Evolutionary conservation across 2,329 filamentous ascomycete species (phyloP).

Genomic region (Sclerotinia minor): DNA sequence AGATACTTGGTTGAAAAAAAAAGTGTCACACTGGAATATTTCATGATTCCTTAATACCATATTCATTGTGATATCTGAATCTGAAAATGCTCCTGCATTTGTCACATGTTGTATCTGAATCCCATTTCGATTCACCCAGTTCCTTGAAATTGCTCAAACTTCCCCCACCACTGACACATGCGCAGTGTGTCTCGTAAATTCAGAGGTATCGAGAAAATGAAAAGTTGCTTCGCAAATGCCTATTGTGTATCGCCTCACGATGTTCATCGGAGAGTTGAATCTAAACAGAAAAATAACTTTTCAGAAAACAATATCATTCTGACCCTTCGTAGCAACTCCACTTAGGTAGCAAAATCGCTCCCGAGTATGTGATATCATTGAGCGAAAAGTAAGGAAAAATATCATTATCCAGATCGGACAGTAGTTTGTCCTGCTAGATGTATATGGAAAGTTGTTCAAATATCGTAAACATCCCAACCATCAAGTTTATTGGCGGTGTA

Average conservation of each 20-base stretch:
- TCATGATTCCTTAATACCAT: slow-evolving; percentile 15
- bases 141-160: slow-evolving; percentile 16
- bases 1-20: not conserved
- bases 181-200: slow-evolving; percentile 18
- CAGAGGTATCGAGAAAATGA: slow-evolving; percentile 28
- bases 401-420: slow-evolving; percentile 34
- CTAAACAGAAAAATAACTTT: slow-evolving; percentile 39
- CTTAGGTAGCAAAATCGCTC: slow-evolving; percentile 32
- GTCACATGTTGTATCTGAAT: slow-evolving; percentile 10
- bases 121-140: slow-evolving; percentile 12
- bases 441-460: slow-evolving; percentile 44
- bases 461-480: slow-evolving; percentile 66
- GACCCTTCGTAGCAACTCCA: slow-evolving; percentile 35
- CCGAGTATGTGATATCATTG: slow-evolving; percentile 28
- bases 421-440: slow-evolving; percentile 20
- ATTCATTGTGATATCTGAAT: slow-evolving; percentile 19
- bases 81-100: slow-evolving; percentile 20
- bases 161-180: slow-evolving; percentile 22
- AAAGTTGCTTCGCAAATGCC: slow-evolving; percentile 32
- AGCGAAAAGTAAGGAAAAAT: slow-evolving; percentile 29
- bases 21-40: not conserved
- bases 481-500: slow-evolving; percentile 48
- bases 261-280: slow-evolving; percentile 35
- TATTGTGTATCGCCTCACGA: slow-evolving; percentile 36
- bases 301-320: slow-evolving; percentile 38